Conservation (phyloP, 768 basidiomycete genomes). For the Boletus patriciae region DNA sequence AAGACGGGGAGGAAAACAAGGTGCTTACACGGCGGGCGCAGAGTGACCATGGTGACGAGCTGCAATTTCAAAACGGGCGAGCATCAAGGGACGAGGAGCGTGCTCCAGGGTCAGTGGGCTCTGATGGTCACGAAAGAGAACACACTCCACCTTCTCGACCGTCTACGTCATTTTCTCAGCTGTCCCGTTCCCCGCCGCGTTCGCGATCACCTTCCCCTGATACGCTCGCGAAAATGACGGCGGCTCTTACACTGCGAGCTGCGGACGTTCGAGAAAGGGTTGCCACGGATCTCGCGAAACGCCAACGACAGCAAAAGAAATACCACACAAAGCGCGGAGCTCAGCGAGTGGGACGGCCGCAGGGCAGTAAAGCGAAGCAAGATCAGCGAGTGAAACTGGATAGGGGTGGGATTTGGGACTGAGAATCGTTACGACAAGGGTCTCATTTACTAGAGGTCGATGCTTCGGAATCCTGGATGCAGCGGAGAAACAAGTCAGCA, state of each 20-base stretch:
- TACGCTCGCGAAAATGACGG: conserved; percentile 43
- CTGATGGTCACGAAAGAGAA: conserved; percentile 8
- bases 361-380: conserved; percentile 85
- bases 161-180: conserved; percentile 39
- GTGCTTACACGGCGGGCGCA: conserved; percentile 14
- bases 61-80: conserved; percentile 15
- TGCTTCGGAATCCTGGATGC: conserved; percentile 1
- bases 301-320: conserved; percentile 65
- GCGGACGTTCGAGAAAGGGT: conserved; percentile 58
- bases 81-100: background rate
- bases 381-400: conserved; percentile 66
- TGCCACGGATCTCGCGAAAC: conserved; percentile 59
- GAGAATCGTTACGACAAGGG: conserved; percentile 23
- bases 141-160: conserved; percentile 23
- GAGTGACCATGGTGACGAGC: conserved; percentile 13
- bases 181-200: conserved; percentile 54
- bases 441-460: conserved; percentile 4
- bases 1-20: conserved; percentile 30
- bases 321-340: conserved; percentile 74
- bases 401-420: conserved; percentile 61
- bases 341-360: conserved; percentile 61
- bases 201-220: conserved; percentile 49
- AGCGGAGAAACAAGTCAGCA: conserved; percentile 5
- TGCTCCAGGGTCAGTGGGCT: background rate
- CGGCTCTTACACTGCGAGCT: conserved; percentile 37